These are phyloP conservation scores for Trypanosoma brucei DNA, from an alignment of 208 protist species.

Conservation along the genomic window DNA sequence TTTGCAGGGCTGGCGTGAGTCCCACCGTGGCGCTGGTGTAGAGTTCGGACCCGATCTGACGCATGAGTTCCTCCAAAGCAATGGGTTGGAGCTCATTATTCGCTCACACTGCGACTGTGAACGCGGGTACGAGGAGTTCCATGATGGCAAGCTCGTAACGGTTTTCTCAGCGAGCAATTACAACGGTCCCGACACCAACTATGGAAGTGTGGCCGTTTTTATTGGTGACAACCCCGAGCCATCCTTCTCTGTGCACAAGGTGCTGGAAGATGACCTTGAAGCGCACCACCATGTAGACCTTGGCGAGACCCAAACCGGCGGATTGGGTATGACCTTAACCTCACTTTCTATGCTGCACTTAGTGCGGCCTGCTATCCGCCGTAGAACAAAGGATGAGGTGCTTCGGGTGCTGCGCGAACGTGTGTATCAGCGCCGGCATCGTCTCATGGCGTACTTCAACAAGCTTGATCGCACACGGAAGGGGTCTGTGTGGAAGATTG, in stretches of 20 bases:
- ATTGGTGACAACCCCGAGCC: conserved; percentile 68
- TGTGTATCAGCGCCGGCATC: conserved; percentile 77
- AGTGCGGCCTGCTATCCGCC: conserved; percentile 28
- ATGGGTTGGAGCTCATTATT: conserved; percentile 92
- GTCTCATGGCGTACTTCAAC: conserved; percentile 82
- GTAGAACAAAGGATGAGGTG: conserved; percentile 77
- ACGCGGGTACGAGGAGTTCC: conserved; percentile 91
- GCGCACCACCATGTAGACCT: conserved; percentile 52
- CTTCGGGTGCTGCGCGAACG: conserved; percentile 79
- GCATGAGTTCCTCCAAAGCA: conserved; percentile 88
- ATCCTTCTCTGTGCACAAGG: conserved; percentile 72
- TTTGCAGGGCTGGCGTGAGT: conserved; percentile 74
- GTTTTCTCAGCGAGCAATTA: conserved; percentile 98
- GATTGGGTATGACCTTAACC: conserved; percentile 23
- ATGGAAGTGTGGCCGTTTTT: conserved; percentile 71
- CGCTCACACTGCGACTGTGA: conserved; percentile 95
- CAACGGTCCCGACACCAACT: conserved; percentile 90
- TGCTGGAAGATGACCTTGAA: conserved; percentile 73
- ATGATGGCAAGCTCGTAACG: conserved; percentile 92
- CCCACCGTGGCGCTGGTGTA: conserved; percentile 92
- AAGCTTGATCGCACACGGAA: conserved; percentile 88
- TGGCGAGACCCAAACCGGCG: conserved; percentile 38
- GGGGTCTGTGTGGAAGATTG: conserved; percentile 87
- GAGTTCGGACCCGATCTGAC: conserved; percentile 95
- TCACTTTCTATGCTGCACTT: conserved; percentile 23